Evolutionary conservation across 768 basidiomycete species (phyloP).

Genomic region (Leccinum disarticulatum): DNA sequence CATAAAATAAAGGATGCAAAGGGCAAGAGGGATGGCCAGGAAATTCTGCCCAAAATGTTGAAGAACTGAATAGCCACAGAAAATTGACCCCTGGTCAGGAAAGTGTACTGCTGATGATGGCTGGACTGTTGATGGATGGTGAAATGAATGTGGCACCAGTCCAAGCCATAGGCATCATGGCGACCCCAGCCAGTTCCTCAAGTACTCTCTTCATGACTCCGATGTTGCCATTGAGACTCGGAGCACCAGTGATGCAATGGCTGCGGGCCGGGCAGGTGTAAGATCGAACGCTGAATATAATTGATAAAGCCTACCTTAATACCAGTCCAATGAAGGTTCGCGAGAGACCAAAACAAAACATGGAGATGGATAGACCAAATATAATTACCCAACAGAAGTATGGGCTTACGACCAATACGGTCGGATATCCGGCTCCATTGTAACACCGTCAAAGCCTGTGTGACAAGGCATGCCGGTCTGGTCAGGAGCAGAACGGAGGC

Average conservation of each 20-base stretch:
- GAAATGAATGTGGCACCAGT: neutral
- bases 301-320: constrained; percentile 43
- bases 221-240: constrained; percentile 71
- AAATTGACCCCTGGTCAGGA: constrained; percentile 56
- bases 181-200: constrained; percentile 55
- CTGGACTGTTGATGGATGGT: constrained; percentile 38
- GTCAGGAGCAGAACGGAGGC: too few relatives aligned
- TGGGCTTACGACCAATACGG: constrained; percentile 48
- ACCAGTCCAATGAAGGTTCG: constrained; percentile 56
- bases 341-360: constrained; percentile 64
- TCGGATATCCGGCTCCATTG: constrained; percentile 52
- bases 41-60: too few relatives aligned
- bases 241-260: constrained; percentile 64
- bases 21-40: too few relatives aligned
- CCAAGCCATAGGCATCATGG: too few relatives aligned
- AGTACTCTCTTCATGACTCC: constrained; percentile 75
- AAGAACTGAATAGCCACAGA: constrained; percentile 44
- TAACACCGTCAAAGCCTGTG: constrained; percentile 44
- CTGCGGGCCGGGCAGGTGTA: constrained; percentile 13
- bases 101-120: constrained; percentile 61
- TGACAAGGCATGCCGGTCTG: too few relatives aligned
- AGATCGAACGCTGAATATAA: constrained; percentile 3
- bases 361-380: constrained; percentile 46
- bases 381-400: constrained; percentile 43
- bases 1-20: too few relatives aligned